These are phyloP conservation scores for Aspergillus versicolor DNA, from an alignment of 2,329 filamentous ascomycete species.

Conservation along the genomic window DNA sequence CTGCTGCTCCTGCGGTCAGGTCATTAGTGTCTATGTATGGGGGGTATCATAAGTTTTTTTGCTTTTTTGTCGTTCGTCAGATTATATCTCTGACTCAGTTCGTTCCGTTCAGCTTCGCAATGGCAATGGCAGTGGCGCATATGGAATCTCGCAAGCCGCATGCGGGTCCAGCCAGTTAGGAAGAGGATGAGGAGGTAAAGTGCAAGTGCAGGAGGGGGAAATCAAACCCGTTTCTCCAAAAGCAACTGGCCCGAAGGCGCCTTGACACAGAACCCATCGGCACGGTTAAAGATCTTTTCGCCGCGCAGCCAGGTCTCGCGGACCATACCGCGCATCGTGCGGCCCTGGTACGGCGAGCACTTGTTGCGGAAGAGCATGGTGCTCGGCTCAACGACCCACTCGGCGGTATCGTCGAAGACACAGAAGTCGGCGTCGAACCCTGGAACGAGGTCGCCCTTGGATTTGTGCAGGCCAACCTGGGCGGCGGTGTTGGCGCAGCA, in stretches of 20 bases:
- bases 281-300: constrained; percentile 68
- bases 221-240: constrained; percentile 40
- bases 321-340: constrained; percentile 73
- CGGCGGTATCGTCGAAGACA: constrained; percentile 81
- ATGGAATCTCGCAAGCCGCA: background rate
- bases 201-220: constrained; percentile 11
- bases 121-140: constrained; percentile 2
- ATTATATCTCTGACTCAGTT: background rate
- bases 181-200: background rate
- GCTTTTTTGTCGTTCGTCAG: background rate
- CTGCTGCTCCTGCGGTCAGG: constrained; percentile 13
- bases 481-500: constrained; percentile 83
- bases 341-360: constrained; percentile 86
- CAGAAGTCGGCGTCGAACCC: constrained; percentile 90
- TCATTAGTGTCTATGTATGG: constrained; percentile 8
- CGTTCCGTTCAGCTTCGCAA: background rate
- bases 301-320: constrained; percentile 84
- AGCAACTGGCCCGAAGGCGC: constrained; percentile 38
- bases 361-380: constrained; percentile 96
- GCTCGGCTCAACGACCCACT: constrained; percentile 69
- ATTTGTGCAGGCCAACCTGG: constrained; percentile 79
- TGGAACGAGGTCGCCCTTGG: constrained; percentile 76
- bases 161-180: background rate
- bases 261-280: constrained; percentile 44
- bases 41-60: constrained; percentile 1